These are phyloP conservation scores for Mycena sanguinolenta DNA, from an alignment of 768 basidiomycete species.

Conservation along the genomic window DNA sequence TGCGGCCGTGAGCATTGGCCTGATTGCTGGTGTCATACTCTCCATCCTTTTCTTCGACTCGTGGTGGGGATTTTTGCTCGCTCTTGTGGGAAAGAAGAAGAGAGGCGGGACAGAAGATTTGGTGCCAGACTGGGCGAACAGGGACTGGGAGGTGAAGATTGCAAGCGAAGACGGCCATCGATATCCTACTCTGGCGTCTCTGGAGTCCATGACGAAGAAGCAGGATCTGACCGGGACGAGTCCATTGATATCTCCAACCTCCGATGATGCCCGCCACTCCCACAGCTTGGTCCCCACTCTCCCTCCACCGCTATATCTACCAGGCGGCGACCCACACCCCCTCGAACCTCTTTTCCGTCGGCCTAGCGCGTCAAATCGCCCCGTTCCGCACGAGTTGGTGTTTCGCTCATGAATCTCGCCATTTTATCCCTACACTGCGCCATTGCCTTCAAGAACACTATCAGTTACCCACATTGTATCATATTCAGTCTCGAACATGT, in stretches of 20 bases:
- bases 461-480: slow-evolving; percentile 10
- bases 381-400: slow-evolving; percentile 12
- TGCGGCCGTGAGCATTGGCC: slow-evolving; percentile 71
- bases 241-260: slow-evolving; percentile 30
- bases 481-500: slow-evolving; percentile 10
- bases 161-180: slow-evolving; percentile 61
- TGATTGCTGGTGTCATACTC: slow-evolving; percentile 68
- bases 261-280: slow-evolving; percentile 27
- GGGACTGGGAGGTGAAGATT: slow-evolving; percentile 69
- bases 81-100: slow-evolving; percentile 58
- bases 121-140: slow-evolving; percentile 74
- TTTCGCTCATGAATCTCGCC: slow-evolving; percentile 4
- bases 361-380: slow-evolving; percentile 43
- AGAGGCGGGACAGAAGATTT: slow-evolving; percentile 63
- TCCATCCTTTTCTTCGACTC: slow-evolving; percentile 78
- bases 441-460: slow-evolving; percentile 6
- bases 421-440: not conserved
- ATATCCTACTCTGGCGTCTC: slow-evolving; percentile 58
- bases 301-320: slow-evolving; percentile 40
- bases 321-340: slow-evolving; percentile 49
- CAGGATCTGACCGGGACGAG: slow-evolving; percentile 17
- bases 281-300: slow-evolving; percentile 29
- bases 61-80: slow-evolving; percentile 73
- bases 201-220: slow-evolving; percentile 53
- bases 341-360: slow-evolving; percentile 51